Percentiles rank a stretch among this genome's conserved stretches.
Evolutionary conservation across 257 asterid species (phyloP).

Genomic region (Solanum chmielewskii): DNA sequence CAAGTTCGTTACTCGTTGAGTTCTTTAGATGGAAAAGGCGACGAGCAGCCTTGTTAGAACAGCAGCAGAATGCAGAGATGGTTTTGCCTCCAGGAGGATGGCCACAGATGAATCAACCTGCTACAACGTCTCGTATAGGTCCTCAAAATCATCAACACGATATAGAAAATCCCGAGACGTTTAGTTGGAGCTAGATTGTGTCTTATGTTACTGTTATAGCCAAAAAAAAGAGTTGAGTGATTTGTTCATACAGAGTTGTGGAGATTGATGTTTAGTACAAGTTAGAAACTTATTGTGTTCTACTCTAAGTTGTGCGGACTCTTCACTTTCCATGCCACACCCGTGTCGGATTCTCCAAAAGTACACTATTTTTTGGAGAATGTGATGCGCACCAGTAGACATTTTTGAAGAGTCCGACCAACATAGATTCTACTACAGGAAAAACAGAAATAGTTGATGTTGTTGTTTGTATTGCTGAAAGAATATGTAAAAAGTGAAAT

Average conservation of each 20-base stretch:
- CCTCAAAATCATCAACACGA: conserved; percentile 16
- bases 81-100: conserved; percentile 15
- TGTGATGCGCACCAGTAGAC: too few relatives aligned
- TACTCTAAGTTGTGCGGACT: too few relatives aligned
- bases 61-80: conserved; percentile 13
- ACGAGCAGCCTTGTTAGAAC: conserved; percentile 12
- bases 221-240: neutral
- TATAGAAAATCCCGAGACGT: conserved; percentile 49
- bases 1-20: conserved; percentile 53
- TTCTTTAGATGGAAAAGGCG: conserved; percentile 51
- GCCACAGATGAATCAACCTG: conserved; percentile 21
- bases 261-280: neutral
- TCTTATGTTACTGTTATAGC: neutral
- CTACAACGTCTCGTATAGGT: conserved; percentile 11
- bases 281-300: neutral
- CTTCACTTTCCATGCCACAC: too few relatives aligned
- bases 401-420: too few relatives aligned
- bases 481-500: neutral
- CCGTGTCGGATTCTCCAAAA: too few relatives aligned
- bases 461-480: neutral
- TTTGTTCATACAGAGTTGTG: neutral
- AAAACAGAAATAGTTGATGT: neutral
- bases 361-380: too few relatives aligned
- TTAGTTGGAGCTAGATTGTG: conserved; percentile 24
- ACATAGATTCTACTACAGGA: neutral